Percentiles rank a stretch among this genome's conserved stretches.
Conservation (phyloP, 176 grass and related monocot genomes). For the Neostapfia colusana region DNA sequence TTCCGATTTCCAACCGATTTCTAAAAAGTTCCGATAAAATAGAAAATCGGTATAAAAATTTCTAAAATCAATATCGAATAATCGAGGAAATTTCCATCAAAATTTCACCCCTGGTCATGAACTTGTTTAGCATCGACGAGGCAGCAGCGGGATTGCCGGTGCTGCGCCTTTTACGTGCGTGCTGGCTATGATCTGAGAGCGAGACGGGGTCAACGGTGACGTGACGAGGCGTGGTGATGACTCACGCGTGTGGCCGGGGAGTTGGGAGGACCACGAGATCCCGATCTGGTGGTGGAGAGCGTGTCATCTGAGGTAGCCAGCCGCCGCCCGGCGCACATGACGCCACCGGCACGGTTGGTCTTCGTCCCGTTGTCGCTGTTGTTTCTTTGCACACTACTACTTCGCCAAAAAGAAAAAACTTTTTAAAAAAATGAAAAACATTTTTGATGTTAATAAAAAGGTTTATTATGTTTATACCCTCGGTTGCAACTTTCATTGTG, state of each 20-base stretch:
- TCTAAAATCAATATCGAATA: too few species aligned
- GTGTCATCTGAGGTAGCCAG: not conserved
- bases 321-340: not conserved
- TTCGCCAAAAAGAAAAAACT: not conserved
- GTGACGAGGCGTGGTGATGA: constrained; percentile 20
- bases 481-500: too few species aligned
- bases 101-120: too few species aligned
- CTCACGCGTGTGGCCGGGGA: not conserved
- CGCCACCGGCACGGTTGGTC: not conserved
- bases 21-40: too few species aligned
- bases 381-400: not conserved
- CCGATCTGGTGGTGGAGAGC: constrained; percentile 1
- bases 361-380: not conserved
- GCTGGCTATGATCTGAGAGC: too few species aligned
- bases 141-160: not conserved
- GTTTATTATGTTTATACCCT: too few species aligned
- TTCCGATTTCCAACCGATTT: too few species aligned
- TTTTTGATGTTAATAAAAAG: too few species aligned
- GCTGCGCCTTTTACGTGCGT: too few species aligned
- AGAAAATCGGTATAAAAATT: too few species aligned
- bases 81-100: too few species aligned
- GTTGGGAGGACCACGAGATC: constrained; percentile 25
- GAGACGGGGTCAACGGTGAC: not conserved
- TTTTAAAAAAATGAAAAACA: too few species aligned
- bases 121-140: not conserved